Evolutionary conservation across 2,329 filamentous ascomycete genomes (phyloP).

Genomic region (Tolypocladium ovalisporum): DNA sequence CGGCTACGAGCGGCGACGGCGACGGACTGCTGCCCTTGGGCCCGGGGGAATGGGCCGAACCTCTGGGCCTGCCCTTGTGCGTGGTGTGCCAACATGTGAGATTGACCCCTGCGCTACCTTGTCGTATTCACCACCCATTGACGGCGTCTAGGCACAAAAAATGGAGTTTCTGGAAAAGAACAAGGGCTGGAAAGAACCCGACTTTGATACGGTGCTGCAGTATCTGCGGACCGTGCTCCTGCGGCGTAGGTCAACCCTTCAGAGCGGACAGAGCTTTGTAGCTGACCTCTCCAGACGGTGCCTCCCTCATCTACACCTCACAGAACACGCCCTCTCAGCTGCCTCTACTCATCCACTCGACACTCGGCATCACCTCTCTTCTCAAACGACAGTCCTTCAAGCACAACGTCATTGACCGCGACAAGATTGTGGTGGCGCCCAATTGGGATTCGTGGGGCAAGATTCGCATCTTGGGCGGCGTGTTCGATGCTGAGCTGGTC

Average conservation of each 20-base stretch:
- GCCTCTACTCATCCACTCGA: constrained; percentile 72
- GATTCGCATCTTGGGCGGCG: constrained; percentile 82
- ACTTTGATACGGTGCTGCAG: constrained; percentile 92
- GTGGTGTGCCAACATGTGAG: constrained; percentile 92
- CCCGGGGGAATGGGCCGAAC: constrained; percentile 88
- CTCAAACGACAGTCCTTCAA: constrained; percentile 70
- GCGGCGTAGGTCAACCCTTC: constrained; percentile 51
- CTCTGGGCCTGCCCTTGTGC: constrained; percentile 73
- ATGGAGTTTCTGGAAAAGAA: constrained; percentile 87
- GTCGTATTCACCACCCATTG: constrained; percentile 10
- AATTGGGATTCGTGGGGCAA: constrained; percentile 99
- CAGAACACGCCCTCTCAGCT: constrained; percentile 67
- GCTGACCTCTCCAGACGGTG: constrained; percentile 49
- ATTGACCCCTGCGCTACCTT: constrained; percentile 8
- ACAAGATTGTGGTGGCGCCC: constrained; percentile 86
- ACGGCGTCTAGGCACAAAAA: constrained; percentile 56
- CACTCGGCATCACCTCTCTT: constrained; percentile 74
- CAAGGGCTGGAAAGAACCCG: constrained; percentile 86
- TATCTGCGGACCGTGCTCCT: constrained; percentile 82
- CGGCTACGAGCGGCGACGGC: constrained; percentile 42
- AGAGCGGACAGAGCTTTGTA: not conserved
- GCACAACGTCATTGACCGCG: constrained; percentile 85
- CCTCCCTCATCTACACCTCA: constrained; percentile 75
- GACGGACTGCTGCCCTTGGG: constrained; percentile 68
- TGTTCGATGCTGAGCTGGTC: constrained; percentile 81